Percentiles rank a stretch among this genome's conserved stretches.
phyloP scores from a whole-genome alignment of 768 basidiomycete species.

The Postia placenta region DNA sequence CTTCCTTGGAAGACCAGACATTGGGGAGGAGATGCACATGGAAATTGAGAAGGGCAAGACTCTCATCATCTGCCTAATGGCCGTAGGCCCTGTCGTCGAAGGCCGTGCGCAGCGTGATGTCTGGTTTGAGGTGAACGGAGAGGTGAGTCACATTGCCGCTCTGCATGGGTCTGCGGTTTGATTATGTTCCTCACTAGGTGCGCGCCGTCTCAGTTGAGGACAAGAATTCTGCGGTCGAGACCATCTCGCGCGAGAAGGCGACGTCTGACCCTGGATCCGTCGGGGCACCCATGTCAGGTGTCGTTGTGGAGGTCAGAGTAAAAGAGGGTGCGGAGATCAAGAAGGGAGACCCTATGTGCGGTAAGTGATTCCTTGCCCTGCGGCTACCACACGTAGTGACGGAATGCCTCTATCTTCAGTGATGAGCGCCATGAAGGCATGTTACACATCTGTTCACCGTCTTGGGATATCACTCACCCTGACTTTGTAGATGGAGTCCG shows the following conservation, averaged over 20 bases:
- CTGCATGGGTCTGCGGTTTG: not conserved
- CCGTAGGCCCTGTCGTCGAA: constrained; percentile 88
- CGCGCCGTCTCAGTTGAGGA: constrained; percentile 96
- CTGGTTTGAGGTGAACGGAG: constrained; percentile 98
- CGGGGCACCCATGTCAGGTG: constrained; percentile 96
- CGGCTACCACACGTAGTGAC: constrained; percentile 5
- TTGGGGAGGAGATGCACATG: constrained; percentile 96
- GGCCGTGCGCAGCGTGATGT: constrained; percentile 91
- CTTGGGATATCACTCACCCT: constrained; percentile 14
- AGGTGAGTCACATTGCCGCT: constrained; percentile 48
- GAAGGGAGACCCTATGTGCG: constrained; percentile 94
- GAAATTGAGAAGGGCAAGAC: constrained; percentile 96
- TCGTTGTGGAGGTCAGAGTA: constrained; percentile 95
- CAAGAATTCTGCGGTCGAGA: constrained; percentile 95
- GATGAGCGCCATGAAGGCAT: constrained; percentile 94
- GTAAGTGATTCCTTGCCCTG: constrained; percentile 40
- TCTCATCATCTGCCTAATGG: constrained; percentile 92
- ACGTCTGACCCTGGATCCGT: constrained; percentile 93
- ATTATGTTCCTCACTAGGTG: constrained; percentile 39
- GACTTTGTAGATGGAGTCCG: constrained; percentile 83
- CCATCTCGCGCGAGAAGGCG: constrained; percentile 91
- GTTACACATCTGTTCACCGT: constrained; percentile 16
- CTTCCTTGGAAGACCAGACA: constrained; percentile 89
- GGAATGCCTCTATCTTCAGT: constrained; percentile 38
- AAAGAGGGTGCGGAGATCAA: constrained; percentile 97